Conservation (phyloP, 73 alveolate genomes). For the Tetrahymena borealis region DNA sequence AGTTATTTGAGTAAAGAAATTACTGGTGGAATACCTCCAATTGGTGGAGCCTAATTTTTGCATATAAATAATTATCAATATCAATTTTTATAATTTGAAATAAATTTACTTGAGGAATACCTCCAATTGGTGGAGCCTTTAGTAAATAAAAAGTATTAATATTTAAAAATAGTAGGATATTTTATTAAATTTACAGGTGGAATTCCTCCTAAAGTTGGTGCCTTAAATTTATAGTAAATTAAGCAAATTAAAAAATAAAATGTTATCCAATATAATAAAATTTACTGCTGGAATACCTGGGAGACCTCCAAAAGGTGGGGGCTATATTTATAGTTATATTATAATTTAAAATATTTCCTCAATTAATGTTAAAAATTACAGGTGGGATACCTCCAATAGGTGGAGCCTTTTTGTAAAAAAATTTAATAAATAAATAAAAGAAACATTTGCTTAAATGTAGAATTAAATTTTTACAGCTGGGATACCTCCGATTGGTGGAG, state of each 20-base stretch:
- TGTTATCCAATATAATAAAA: not conserved
- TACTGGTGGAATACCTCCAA: too few relatives aligned
- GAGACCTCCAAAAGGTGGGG: not conserved
- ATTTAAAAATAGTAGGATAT: not conserved
- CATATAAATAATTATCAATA: not conserved
- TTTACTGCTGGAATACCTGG: not conserved
- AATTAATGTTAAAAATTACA: not conserved
- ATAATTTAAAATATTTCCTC: too few relatives aligned
- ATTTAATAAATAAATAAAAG: not conserved
- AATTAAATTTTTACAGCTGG: not conserved
- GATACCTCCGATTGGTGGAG: not conserved
- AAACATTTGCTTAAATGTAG: not conserved
- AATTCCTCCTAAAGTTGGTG: not conserved
- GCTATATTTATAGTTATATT: not conserved
- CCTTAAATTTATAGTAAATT: not conserved
- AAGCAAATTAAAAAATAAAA: not conserved
- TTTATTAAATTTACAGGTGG: not conserved
- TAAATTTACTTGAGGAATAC: not conserved
- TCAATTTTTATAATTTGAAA: not conserved
- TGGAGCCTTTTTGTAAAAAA: not conserved
- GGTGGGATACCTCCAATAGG: not conserved
- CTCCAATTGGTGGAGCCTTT: not conserved
- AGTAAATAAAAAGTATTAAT: not conserved
- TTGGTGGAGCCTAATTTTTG: not conserved
- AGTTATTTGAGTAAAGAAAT: not conserved